Conservation (phyloP, 73 alveolate species). For the Uronychia binucleata region DNA sequence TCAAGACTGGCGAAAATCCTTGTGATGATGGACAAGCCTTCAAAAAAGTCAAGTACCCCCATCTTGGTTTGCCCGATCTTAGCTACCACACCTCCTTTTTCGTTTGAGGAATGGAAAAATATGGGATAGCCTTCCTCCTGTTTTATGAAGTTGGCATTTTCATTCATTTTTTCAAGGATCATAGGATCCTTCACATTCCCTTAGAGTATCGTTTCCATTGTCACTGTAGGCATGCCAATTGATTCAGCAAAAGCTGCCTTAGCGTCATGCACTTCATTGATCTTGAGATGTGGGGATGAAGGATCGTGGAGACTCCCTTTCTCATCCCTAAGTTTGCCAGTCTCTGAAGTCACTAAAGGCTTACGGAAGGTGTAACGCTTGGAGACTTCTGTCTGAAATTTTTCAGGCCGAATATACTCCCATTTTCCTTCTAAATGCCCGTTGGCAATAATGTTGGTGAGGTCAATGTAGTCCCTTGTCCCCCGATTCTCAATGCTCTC, state of each 20-base stretch:
- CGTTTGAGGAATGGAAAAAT: background rate
- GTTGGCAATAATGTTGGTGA: conserved; percentile 37
- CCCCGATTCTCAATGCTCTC: conserved; percentile 38
- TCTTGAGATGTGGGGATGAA: background rate
- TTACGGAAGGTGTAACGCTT: conserved; percentile 11
- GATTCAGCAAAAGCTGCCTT: background rate
- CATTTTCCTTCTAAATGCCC: conserved; percentile 56
- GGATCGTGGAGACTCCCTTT: background rate
- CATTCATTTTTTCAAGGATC: conserved; percentile 51
- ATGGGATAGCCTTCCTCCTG: conserved; percentile 63
- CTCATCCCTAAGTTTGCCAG: background rate
- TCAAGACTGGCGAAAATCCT: conserved; percentile 29
- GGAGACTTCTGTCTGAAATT: conserved; percentile 26
- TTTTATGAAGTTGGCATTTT: conserved; percentile 44
- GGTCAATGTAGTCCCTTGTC: conserved; percentile 44
- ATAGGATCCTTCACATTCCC: conserved; percentile 33
- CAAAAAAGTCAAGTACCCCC: conserved; percentile 63
- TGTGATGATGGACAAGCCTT: conserved; percentile 20
- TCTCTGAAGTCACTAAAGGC: background rate
- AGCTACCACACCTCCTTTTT: conserved; percentile 2
- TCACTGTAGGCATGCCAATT: background rate
- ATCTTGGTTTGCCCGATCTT: conserved; percentile 3
- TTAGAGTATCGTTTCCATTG: background rate
- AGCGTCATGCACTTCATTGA: background rate
- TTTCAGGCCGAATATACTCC: conserved; percentile 53